Evolutionary conservation across 306 rosid genomes (phyloP), one percentile per base, ranked within the genome.

Genomic region (Malus sylvestris): DNA sequence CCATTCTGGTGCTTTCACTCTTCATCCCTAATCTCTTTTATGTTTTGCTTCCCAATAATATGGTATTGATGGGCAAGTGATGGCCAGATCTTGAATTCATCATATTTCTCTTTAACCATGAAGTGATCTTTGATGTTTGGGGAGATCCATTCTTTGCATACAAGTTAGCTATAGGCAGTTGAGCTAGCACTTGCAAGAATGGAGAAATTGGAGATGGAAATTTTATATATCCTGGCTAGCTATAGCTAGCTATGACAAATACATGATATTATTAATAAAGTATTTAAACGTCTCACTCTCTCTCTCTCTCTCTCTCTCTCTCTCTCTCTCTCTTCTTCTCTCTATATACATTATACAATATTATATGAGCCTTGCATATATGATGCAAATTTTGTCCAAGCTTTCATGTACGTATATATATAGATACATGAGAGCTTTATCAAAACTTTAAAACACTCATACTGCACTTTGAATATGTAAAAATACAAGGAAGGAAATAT

Each of bases 281-380:
- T 73, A 73, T 40, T 16, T 63, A 73, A 60, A 30, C 77, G 20
- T 74, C 86, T 66, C 67, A 49, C 67, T 78, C 60, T 75, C 66
- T 4, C 66, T 27, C 72, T 73, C 44, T 51, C 77, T 33, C 77
- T 1, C 8, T 35, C 40, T 35, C 8, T 35, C 40, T 35, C 9
- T 1, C 25, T 23, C 0, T 23, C 38, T 35, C 8, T 35, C 40
- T 35, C 9, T 1, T 1, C 0, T 1, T 65, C 70, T 45, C 20
- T 51, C 10, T 49, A 9, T 67, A 23, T 32, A 19, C 74, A 22
- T 38, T 61, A 67, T 68, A 29, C 29, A 35, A 9, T 46, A 20
- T 19, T 49, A 1, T 49, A 15, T 49, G 20, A 49, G n/a, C 55
- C 55, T 49, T 53, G 20, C 19, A 29, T 40, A 9, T 46, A 58